Evolutionary conservation across 2,329 filamentous ascomycete genomes (phyloP).

Genomic region (Colletotrichum destructivum): DNA sequence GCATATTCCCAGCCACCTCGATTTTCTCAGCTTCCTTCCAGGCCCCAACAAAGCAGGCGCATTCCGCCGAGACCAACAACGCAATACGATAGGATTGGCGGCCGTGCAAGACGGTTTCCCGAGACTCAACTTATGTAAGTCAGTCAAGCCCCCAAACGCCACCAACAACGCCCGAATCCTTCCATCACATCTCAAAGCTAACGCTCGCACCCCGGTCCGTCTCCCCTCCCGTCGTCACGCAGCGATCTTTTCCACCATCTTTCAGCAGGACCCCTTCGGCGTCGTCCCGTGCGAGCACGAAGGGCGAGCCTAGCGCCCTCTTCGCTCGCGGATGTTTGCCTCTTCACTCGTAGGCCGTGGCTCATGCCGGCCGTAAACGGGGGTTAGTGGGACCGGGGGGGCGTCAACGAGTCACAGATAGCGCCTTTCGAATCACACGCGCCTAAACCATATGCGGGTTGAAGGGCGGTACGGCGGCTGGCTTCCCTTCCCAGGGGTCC

Average conservation of each 20-base stretch:
- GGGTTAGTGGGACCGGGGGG: slow-evolving; percentile 12
- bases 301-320: slow-evolving; percentile 26
- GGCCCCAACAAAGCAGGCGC: slow-evolving; percentile 5
- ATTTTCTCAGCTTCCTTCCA: neutral
- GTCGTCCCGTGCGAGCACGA: slow-evolving; percentile 28
- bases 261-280: slow-evolving; percentile 20
- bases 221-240: slow-evolving; percentile 21
- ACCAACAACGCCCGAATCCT: slow-evolving; percentile 22
- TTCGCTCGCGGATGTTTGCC: slow-evolving; percentile 18
- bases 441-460: slow-evolving; percentile 38
- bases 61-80: slow-evolving; percentile 13
- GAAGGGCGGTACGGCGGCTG: slow-evolving; percentile 31
- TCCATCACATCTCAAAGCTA: slow-evolving; percentile 14
- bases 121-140: slow-evolving; percentile 28
- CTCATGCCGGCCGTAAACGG: slow-evolving; percentile 40
- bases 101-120: neutral
- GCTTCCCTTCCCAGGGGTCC: slow-evolving; percentile 23
- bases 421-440: slow-evolving; percentile 42
- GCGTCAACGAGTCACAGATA: slow-evolving; percentile 40
- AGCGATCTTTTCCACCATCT: slow-evolving; percentile 3
- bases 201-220: slow-evolving; percentile 6
- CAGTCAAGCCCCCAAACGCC: slow-evolving; percentile 17
- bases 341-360: slow-evolving; percentile 32
- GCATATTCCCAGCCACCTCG: slow-evolving; percentile 10
- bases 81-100: slow-evolving; percentile 12